Conservation (phyloP, 345 rosid genomes). For the Clarkia xantiana region DNA sequence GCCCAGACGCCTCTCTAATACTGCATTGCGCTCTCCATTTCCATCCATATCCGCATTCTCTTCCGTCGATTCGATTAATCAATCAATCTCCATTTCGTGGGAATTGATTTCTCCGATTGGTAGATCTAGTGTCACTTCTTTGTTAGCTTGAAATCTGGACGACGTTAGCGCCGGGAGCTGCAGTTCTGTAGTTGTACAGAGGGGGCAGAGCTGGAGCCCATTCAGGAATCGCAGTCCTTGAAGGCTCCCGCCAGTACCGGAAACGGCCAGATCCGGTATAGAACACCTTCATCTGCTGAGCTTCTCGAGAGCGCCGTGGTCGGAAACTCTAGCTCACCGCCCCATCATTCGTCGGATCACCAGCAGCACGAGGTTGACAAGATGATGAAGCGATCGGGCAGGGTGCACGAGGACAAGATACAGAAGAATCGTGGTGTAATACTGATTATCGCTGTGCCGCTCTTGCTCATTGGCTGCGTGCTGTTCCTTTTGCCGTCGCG, state of each 20-base stretch:
- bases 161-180: no score
- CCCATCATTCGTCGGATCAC: conserved; percentile 14
- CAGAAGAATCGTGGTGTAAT: conserved; percentile 48
- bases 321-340: conserved; percentile 13
- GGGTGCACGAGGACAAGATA: conserved; percentile 63
- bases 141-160: no score
- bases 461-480: conserved; percentile 40
- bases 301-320: conserved; percentile 23
- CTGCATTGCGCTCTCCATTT: no score
- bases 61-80: no score
- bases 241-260: conserved; percentile 42
- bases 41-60: no score
- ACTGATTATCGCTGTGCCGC: conserved; percentile 50
- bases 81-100: no score
- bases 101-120: no score
- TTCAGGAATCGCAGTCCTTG: conserved; percentile 53
- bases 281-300: conserved; percentile 57
- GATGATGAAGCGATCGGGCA: conserved; percentile 49
- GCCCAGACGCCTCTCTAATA: no score
- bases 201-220: conserved; percentile 55
- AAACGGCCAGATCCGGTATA: conserved; percentile 90
- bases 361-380: conserved; percentile 21
- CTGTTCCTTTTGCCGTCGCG: conserved; percentile 48
- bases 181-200: conserved; percentile 3
- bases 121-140: no score